A percentile compares a stretch with the other conserved stretches of the same genome.
phyloP scores from a whole-genome alignment of 2,329 filamentous ascomycete genomes.

The Allantophomopsis cytisporea region DNA sequence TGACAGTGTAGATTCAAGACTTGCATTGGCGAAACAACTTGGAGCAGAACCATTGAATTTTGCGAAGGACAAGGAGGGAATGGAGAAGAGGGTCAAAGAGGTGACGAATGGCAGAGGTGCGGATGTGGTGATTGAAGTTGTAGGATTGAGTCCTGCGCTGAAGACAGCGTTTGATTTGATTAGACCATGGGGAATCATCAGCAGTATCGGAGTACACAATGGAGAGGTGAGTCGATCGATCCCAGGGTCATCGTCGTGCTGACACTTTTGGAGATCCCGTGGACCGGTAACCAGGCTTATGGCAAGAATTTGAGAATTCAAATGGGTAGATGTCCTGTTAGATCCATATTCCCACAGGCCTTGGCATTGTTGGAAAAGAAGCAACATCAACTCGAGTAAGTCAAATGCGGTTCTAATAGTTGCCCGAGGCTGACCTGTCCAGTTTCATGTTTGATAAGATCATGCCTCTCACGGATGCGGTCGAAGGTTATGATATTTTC shows the following conservation, averaged over 20 bases:
- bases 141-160: conserved; percentile 55
- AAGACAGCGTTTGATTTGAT: conserved; percentile 58
- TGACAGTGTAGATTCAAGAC: conserved; percentile 61
- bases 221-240: conserved; percentile 35
- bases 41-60: conserved; percentile 82
- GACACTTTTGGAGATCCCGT: conserved; percentile 38
- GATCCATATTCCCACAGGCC: conserved; percentile 54
- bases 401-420: conserved; percentile 5
- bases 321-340: conserved; percentile 67
- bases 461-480: conserved; percentile 54
- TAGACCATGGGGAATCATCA: conserved; percentile 60
- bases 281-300: conserved; percentile 50
- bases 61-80: conserved; percentile 45
- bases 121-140: conserved; percentile 72
- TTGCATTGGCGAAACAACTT: conserved; percentile 58
- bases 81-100: conserved; percentile 57
- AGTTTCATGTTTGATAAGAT: conserved; percentile 70
- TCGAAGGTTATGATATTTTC: conserved; percentile 58
- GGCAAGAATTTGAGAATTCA: conserved; percentile 60
- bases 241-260: too few relatives aligned
- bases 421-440: conserved; percentile 9
- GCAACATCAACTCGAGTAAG: conserved; percentile 52
- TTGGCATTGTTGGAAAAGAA: conserved; percentile 51
- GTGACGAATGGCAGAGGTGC: conserved; percentile 70
- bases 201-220: conserved; percentile 66